Base-by-base conservation (phyloP, 352 stramenopile species). In the Saprolegnia diclina region DNA sequence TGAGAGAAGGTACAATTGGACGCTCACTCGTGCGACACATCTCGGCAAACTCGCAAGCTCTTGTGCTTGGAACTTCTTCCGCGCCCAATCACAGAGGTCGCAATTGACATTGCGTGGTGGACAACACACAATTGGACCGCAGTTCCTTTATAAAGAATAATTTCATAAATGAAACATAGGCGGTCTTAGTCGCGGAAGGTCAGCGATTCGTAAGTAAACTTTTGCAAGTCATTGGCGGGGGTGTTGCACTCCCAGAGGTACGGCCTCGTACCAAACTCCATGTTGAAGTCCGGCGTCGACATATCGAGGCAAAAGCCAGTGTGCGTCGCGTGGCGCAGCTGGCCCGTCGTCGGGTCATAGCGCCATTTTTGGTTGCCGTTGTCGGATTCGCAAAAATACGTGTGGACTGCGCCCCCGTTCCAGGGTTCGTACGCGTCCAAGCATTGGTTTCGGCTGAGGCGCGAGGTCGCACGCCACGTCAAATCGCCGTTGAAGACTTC, bases 251-350 rank as follows among this genome's bases (percentile, higher is more conserved):
- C n/a, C n/a, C 24, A 54, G n/a, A 54, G 24, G 24, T 54, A 54
- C 2, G 29, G 29, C 5, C 29, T 35, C 29, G 29, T 35, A 2
- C 29, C 29, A 35, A 6, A 35, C 29, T 2, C 2, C 29, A 35
- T 35, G 29, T 35, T 35, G 29, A 35, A 6, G 29, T 35, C 29
- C 29, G 29, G 29, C 29, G 29, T 35, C 29, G 29, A 35, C 69
- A 62, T 71, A 69, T 89, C 81, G 0, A 91, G 68, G 40, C 83
- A 91, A 52, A 90, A 79, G n/a, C 73, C 74, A 24, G 70, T 62
- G 71, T 88, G 75, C 10, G 55, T 78, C 1, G 55, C 71, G 45
- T 89, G 79, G 29, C 71, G 75, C 0, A 91, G 64, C 59, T 75
- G 69, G 0, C 75, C 73, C 0, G 81, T 84, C 1, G 67, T 26